phyloP scores from a whole-genome alignment of 2,329 filamentous ascomycete genomes.

The Blastomyces emzantsi region DNA sequence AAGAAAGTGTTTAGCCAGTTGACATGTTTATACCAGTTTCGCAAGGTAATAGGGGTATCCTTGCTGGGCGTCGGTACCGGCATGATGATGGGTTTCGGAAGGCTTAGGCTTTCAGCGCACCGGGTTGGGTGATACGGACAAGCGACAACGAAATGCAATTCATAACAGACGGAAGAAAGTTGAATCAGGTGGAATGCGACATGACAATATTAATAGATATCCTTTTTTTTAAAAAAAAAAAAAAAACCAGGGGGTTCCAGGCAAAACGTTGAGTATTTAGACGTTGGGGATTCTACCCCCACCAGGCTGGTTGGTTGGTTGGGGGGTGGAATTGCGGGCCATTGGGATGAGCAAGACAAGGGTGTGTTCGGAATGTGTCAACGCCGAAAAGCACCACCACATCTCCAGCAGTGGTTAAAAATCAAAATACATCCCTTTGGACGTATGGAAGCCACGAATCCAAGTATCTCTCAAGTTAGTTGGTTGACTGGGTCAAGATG shows the following conservation, averaged over 20 bases:
- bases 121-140: neutral
- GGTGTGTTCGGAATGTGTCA: neutral
- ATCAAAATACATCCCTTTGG: too few species aligned
- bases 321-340: too few species aligned
- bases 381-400: neutral
- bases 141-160: neutral
- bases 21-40: constrained; percentile 85
- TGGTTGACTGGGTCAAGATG: too few species aligned
- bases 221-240: too few species aligned
- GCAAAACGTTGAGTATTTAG: neutral
- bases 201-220: neutral
- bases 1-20: constrained; percentile 84
- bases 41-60: constrained; percentile 66
- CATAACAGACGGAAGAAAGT: neutral
- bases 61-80: constrained; percentile 49
- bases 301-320: neutral
- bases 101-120: neutral
- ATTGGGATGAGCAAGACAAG: neutral
- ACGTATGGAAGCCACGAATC: too few species aligned
- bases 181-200: neutral
- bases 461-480: too few species aligned
- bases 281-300: neutral
- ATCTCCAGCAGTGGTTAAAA: too few species aligned
- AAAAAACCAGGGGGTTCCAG: neutral
- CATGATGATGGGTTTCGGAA: neutral